Evolutionary conservation across 108 stramenopile species (phyloP), one percentile per base, ranked within the genome.

Genomic region (Discostella stelligeroides): DNA sequence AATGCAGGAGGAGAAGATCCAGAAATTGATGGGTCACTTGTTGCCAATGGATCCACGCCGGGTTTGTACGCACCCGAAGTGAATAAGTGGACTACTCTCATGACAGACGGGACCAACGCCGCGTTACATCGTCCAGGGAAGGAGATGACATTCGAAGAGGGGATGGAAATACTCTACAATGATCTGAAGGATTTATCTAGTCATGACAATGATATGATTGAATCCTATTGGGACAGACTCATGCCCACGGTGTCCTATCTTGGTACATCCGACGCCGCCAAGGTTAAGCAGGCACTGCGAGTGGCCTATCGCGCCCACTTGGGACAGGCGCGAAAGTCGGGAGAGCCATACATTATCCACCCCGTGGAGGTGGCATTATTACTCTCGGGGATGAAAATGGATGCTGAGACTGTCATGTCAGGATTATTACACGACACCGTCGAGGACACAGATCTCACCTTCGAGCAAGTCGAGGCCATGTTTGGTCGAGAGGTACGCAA

Each of bases 371-470:
- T 97, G 65, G 84, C 92, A 39, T 27, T 85, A 49, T 70, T 97
- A 25, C 72, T 98, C 45, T 83, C 92, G 23, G 90, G 85, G 46
- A 87, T 98, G 59, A 92, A 87, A 62, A 96, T 96, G 96, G 95
- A 97, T 72, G 90, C 75, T 1, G 92, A 92, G 40, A 92, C 95
- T 24, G 86, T 98, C 55, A 90, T 92, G 77, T 92, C 97, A 37
- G 97, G 95, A 4, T 73, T 98, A n/a, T 83, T 98, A 3, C 97
- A 98, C 80, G 97, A 98, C 83, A 98, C 97, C 9, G 97, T 97
- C 34, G 97, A 98, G 76, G 97, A 98, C 81, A 98, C 97, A 1
- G 89, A 90, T 28, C 68, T 98, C 48, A 92, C 95, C 20, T 95
- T 98, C 70, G 88, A 85, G 60, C 85, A 95, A 27, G 81, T 98